phyloP scores from a whole-genome alignment of 2,329 filamentous ascomycete species.

The Sordariomycetes sp. region DNA sequence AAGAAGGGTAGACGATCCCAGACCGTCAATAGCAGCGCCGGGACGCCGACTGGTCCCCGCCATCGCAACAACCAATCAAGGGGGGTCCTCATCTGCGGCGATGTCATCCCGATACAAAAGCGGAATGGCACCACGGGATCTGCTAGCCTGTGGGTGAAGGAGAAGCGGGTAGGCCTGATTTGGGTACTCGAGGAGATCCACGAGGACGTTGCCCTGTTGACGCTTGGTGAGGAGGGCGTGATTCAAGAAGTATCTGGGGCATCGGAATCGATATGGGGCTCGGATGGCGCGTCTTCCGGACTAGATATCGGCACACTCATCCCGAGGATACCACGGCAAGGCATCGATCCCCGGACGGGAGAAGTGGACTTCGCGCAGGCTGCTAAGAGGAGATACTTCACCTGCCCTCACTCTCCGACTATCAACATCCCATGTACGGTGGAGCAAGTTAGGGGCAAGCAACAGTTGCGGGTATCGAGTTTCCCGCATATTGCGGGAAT shows the following conservation, averaged over 20 bases:
- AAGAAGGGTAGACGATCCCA: conserved; percentile 48
- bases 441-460: conserved; percentile 57
- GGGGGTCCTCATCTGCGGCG: conserved; percentile 85
- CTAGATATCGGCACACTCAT: conserved; percentile 70
- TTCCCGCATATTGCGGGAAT: conserved; percentile 97
- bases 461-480: conserved; percentile 76
- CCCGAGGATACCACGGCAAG: conserved; percentile 70
- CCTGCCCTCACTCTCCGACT: conserved; percentile 65
- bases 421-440: conserved; percentile 80
- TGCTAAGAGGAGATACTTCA: conserved; percentile 65
- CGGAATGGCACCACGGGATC: conserved; percentile 85
- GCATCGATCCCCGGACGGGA: conserved; percentile 57
- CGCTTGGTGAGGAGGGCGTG: conserved; percentile 66
- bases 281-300: conserved; percentile 53
- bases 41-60: conserved; percentile 43
- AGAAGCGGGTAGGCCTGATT: conserved; percentile 85
- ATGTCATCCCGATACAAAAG: conserved; percentile 97
- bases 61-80: conserved; percentile 68
- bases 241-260: conserved; percentile 63
- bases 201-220: conserved; percentile 75
- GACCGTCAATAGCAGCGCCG: conserved; percentile 49
- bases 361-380: conserved; percentile 72
- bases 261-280: conserved; percentile 79
- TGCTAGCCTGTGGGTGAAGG: conserved; percentile 96
- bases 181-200: conserved; percentile 98